These are phyloP conservation scores for Phaffia australis DNA, from an alignment of 768 basidiomycete genomes.

Conservation along the genomic window DNA sequence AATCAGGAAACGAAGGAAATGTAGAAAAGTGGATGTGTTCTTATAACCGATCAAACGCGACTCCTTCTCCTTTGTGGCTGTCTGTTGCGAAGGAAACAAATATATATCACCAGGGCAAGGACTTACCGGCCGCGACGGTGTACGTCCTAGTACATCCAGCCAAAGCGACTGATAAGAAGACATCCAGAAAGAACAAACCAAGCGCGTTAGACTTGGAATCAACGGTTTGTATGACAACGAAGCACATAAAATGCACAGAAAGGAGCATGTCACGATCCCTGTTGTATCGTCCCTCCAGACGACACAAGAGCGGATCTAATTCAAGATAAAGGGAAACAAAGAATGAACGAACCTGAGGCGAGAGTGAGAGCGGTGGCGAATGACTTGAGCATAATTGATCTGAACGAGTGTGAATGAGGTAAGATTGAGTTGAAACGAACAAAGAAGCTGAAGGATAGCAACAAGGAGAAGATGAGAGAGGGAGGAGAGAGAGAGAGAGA, in stretches of 20 bases:
- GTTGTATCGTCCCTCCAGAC: not conserved
- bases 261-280: too few relatives aligned
- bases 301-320: not conserved
- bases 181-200: not conserved
- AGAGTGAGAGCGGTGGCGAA: not conserved
- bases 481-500: not conserved
- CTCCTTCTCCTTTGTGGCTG: too few relatives aligned
- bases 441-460: not conserved
- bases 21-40: too few relatives aligned
- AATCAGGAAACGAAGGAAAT: too few relatives aligned
- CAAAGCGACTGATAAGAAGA: not conserved
- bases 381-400: not conserved
- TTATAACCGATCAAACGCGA: too few relatives aligned
- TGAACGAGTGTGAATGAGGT: conserved; percentile 1
- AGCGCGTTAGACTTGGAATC: not conserved
- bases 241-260: not conserved
- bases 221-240: not conserved
- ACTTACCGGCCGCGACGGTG: conserved; percentile 23
- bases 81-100: too few relatives aligned
- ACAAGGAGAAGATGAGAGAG: not conserved
- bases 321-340: not conserved
- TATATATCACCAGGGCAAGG: too few relatives aligned
- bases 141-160: conserved; percentile 23
- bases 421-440: not conserved
- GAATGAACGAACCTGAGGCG: not conserved